Conservation (phyloP, 345 rosid genomes). For the Eutrema heterophyllum region DNA sequence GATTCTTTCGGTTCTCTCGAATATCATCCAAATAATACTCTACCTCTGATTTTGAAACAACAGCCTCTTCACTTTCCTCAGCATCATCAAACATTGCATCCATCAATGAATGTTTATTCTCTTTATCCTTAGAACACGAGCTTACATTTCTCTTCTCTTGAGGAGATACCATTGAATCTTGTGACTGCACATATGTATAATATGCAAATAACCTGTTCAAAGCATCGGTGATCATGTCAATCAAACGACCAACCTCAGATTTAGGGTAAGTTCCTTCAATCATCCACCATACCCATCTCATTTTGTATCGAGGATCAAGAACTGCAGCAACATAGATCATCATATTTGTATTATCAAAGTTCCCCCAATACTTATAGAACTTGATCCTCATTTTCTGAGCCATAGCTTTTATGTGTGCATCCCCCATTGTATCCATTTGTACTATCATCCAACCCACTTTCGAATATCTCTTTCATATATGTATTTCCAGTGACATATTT, state of each 20-base stretch:
- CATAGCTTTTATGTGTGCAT: neutral
- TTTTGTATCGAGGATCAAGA: neutral
- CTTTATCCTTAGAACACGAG: neutral
- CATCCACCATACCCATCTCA: neutral
- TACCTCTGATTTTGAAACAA: neutral
- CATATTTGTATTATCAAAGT: neutral
- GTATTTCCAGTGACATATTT: neutral
- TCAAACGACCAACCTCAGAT: neutral
- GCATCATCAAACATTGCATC: neutral
- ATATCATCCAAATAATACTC: neutral
- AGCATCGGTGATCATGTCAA: neutral
- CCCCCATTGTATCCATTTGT: neutral
- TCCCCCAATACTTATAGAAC: conserved; percentile 4
- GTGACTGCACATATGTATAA: neutral
- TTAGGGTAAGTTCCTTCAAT: neutral
- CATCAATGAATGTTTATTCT: neutral
- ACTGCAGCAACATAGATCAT: neutral
- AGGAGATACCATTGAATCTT: neutral
- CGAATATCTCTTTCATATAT: no score
- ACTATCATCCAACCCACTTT: neutral
- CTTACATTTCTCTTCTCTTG: neutral
- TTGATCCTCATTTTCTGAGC: neutral
- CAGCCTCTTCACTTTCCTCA: neutral
- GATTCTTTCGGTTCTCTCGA: no score
- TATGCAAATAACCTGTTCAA: neutral